A percentile compares a stretch with the other conserved stretches of the same genome.
phyloP scores from a whole-genome alignment of 768 basidiomycete genomes.

The Myochromella boudieri region DNA sequence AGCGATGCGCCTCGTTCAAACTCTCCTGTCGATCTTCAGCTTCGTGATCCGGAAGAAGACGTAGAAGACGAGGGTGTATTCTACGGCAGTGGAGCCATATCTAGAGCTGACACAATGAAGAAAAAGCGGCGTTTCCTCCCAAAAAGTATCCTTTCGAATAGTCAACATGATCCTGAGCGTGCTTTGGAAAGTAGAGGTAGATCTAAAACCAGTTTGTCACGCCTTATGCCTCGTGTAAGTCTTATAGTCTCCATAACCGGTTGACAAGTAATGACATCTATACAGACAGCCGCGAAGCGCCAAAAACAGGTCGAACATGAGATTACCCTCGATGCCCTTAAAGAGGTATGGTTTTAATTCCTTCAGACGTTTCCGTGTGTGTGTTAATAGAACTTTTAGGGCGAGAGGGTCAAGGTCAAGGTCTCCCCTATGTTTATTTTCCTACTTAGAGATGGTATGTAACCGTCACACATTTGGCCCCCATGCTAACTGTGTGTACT shows the following conservation, averaged over 20 bases:
- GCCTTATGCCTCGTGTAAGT: slow-evolving; percentile 11
- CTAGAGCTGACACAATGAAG: slow-evolving; percentile 9
- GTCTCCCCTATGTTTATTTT: slow-evolving; percentile 66
- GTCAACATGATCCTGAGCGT: slow-evolving; percentile 14
- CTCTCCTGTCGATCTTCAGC: slow-evolving; percentile 37
- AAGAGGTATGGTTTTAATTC: slow-evolving; percentile 10
- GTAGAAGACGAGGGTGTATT: slow-evolving; percentile 14
- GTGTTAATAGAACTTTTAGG: slow-evolving; percentile 18
- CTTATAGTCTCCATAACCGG: no score
- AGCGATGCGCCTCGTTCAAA: slow-evolving; percentile 32
- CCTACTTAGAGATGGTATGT: slow-evolving; percentile 55
- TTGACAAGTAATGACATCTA: background rate
- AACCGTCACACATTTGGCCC: background rate
- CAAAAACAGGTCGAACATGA: slow-evolving; percentile 14
- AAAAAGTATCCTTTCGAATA: slow-evolving; percentile 1
- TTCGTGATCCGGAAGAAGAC: slow-evolving; percentile 10
- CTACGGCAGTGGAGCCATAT: no score
- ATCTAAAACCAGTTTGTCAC: slow-evolving; percentile 14
- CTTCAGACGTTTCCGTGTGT: background rate
- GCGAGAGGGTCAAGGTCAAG: slow-evolving; percentile 53
- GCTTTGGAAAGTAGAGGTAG: slow-evolving; percentile 8
- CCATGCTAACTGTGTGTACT: background rate
- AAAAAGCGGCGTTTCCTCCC: slow-evolving; percentile 10
- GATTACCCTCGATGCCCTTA: slow-evolving; percentile 18
- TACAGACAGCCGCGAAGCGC: slow-evolving; percentile 12